Base-by-base conservation (phyloP, 345 rosid species). In the Hibiscus trionum region DNA sequence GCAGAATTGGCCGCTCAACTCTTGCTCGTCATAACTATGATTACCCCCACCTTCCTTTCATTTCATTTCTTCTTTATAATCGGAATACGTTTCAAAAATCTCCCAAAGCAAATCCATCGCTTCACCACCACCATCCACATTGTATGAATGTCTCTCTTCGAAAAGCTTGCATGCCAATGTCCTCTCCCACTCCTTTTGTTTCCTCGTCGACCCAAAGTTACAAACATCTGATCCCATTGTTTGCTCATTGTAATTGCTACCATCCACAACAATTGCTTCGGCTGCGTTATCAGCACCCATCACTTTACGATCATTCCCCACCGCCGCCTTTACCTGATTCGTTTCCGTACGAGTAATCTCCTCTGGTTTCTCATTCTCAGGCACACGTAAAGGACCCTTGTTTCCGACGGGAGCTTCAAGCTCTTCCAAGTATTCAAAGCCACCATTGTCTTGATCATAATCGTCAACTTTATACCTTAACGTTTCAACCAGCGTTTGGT, bases 91-190 rank as follows among this genome's bases (percentile, higher is more conserved):
- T 88, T 90, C 98, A 47, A 88, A 86, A 15, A 93, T 78, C 82
- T 94, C 97, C 98, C 98, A 94, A 27, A 94, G 86, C 82, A 82
- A 76, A 61, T 94, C 98, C 98, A 94, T 94, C 10, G 91, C 94
- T 78, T 91, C 90, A 56, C 77, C 80, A 21, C 85, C 84, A 19
- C 84, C 83, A 26, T 76, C 81, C 16, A 12, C 84, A 66, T 79
- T 85, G 78, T 86, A 0, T 6, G 58, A 57, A 10, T 57, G 91
- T 73, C 97, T 82, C 84, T 94, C 99, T 66, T 94, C 97, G 26
- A 88, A 91, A 4, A 90, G 86, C 82, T 94, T 91, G 82, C 97
- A 85, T 97, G 24, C 24, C 24, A 21, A 21, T 21, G 24, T 21
- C 24, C 24, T 21, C 24, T 21, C 1, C 24, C 24, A 91, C 77